Base-by-base conservation (phyloP, 2,329 filamentous ascomycete genomes). In the Trichoderma atroviride region DNA sequence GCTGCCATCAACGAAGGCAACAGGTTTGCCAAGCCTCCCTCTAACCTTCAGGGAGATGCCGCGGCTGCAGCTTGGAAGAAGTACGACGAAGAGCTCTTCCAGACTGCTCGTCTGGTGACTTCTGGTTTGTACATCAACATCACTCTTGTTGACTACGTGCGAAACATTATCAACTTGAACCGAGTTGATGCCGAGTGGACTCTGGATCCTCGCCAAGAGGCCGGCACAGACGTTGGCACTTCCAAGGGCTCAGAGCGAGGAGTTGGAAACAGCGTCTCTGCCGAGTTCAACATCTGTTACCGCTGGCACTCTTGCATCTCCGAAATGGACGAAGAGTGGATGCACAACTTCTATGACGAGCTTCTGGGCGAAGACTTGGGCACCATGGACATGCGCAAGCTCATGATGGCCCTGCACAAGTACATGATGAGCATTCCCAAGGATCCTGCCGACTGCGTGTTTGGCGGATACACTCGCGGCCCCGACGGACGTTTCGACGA, bases 271-370 rank as follows among this genome's bases (percentile, higher is more conserved):
- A 89, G 91, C 72, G 92, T 95, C 5, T 95, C 92, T 0, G 92
- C 91, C 4, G 93, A 97, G 81, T 97, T 97, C 84, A 96, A 96
- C 76, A 84, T 97, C 11, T 91, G 92, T 73, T 96, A 97, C 78
- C 86, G 93, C 72, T 96, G 93, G 92, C 93, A 96, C 81, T 93
- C 92, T 3, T 89, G 91, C 73, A 92, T 96, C 74, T 88, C 78
- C 27, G 76, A 77, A 56, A 89, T 87, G 72, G 93, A 97, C 74
- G 93, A 96, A 75, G 85, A 89, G 73, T 96, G 93, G 92, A 91
- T 93, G 27, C 86, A 93, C 73, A 83, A 90, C 14, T 85, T 92
- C 71, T 93, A 92, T 76, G 78, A 81, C 1, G 80, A 87, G 53
- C 78, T 92, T 1, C 89, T 93, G 0, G 79, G 79, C 0, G 76